Evolutionary conservation across 1,139 yeast genomes (phyloP).

Genomic region (Kodamaea plutei): DNA sequence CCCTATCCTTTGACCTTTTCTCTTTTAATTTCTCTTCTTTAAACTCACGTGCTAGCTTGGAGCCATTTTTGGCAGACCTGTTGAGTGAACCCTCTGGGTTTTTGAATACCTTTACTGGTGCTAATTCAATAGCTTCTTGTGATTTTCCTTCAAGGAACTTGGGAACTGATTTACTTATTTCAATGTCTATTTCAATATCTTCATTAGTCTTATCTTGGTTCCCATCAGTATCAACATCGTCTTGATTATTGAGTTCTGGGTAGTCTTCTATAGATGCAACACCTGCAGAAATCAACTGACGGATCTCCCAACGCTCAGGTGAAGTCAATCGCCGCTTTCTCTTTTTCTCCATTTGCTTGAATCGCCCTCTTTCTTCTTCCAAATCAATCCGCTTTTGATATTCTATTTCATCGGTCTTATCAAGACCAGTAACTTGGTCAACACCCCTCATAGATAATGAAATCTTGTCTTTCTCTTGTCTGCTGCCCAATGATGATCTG

Average conservation of each 20-base stretch:
- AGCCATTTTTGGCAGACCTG: constrained; percentile 76
- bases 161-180: constrained; percentile 67
- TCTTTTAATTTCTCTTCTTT: constrained; percentile 55
- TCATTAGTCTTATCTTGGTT: constrained; percentile 26
- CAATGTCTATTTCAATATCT: constrained; percentile 67
- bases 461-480: constrained; percentile 34
- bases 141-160: constrained; percentile 62
- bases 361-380: constrained; percentile 19
- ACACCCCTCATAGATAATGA: constrained; percentile 70
- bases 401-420: constrained; percentile 20
- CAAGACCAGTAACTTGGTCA: constrained; percentile 66
- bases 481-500: constrained; percentile 20
- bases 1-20: constrained; percentile 42
- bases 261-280: constrained; percentile 65
- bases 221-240: constrained; percentile 17
- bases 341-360: constrained; percentile 6
- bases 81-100: constrained; percentile 78
- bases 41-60: constrained; percentile 60
- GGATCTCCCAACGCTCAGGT: constrained; percentile 88
- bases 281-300: constrained; percentile 80
- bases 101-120: constrained; percentile 55
- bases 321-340: constrained; percentile 56
- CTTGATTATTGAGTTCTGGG: constrained; percentile 51
- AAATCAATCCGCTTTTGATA: constrained; percentile 12
- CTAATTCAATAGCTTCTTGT: constrained; percentile 35